Base-by-base conservation (phyloP, 2,329 filamentous ascomycete species). In the Aspergillus pseudonomiae region DNA sequence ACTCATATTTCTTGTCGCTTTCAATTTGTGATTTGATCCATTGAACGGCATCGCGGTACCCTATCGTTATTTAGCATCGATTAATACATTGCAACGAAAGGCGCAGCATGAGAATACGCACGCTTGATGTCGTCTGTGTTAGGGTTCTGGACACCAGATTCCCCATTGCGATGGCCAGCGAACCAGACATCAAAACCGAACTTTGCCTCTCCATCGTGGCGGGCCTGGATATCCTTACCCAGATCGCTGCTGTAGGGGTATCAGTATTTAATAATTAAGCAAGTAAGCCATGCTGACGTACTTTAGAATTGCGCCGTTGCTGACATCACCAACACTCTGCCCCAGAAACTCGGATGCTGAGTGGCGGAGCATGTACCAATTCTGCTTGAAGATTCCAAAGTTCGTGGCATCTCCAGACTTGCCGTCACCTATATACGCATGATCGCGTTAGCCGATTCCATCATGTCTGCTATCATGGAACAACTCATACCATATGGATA, bases 21-120 rank as follows among this genome's bases (percentile, higher is more conserved):
- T 70, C 67, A 41, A 75, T 67, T 65, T 74, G 72, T 24, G 65
- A 36, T 52, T 74, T 65, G 45, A 74, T 75, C 73, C 73, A 75
- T 16, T 63, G 39, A 19, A 74, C 63, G 3, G 68, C 73, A 32
- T 32, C 28, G 48, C 48, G 48, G 48, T 52, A 52, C 9, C 48
- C 48, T 52, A 52, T 52, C 7, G 10, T 6, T 12, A n/a, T 9
- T 52, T 12, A 52, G 26, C 9, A 52, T 32, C 30, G 10, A 11
- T 21, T 1, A 1, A 6, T 52, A 4, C 11, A n/a, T n/a, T 6
- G 19, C 4, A 16, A 52, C 14, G 34, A 10, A 12, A 21, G 16
- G 6, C 39, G 3, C 39, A 9, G 6, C 3, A 52, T 67, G 30
- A 6, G 6, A 28, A 14, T 30, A 28, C 64, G 65, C 45, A 72